Evolutionary conservation across 345 rosid species (phyloP).

Genomic region (Melaleuca quinquenervia): DNA sequence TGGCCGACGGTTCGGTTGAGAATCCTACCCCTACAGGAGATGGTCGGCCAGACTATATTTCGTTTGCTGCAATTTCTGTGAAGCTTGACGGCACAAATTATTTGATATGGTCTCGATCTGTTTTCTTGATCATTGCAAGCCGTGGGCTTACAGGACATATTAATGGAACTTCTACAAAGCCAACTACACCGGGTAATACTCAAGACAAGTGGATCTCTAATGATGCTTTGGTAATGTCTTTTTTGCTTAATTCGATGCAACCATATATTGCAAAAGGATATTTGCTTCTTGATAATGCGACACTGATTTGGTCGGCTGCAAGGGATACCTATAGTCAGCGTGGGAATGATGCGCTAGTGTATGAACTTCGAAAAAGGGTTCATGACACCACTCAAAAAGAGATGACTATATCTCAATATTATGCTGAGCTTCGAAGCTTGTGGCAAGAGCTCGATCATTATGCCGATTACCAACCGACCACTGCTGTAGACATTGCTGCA

Average conservation of each 20-base stretch:
- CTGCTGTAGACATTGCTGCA: neutral
- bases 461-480: neutral
- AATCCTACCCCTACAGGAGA: too few species aligned
- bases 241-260: neutral
- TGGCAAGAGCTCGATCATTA: neutral
- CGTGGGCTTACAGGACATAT: neutral
- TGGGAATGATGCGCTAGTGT: neutral
- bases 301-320: neutral
- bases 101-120: too few species aligned
- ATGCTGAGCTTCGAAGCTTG: neutral
- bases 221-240: neutral
- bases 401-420: neutral
- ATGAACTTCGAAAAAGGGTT: neutral
- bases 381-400: neutral
- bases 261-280: neutral
- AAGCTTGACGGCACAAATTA: too few species aligned
- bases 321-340: neutral
- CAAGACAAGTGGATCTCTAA: neutral
- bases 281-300: neutral
- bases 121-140: neutral
- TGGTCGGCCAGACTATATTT: too few species aligned
- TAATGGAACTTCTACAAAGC: neutral
- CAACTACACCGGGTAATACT: neutral
- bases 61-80: too few species aligned
- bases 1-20: too few species aligned